Base-by-base conservation (phyloP, 176 grass and related monocot genomes). In the Oryza coarctata region DNA sequence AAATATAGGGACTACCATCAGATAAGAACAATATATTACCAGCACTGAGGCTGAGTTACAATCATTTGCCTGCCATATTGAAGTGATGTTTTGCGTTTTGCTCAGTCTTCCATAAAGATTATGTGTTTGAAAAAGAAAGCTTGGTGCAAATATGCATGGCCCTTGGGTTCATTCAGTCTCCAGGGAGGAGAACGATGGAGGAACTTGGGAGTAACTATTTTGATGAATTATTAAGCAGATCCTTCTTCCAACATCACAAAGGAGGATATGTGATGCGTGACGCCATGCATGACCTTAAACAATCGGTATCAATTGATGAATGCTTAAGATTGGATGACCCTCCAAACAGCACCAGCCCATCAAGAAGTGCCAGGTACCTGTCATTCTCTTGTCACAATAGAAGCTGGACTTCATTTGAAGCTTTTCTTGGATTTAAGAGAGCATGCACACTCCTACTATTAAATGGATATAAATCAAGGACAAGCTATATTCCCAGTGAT, bases 71-170 rank as follows among this genome's bases (percentile, higher is more conserved):
- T 43, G 32, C 87, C 68, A 58, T 86, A 52, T 41, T 97, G 45
- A 97, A 88, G 79, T 87, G 63, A 70, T 97, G 94, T 68, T 97
- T 94, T 87, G 89, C 77, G 63, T 94, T 97, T 76, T 97, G 89
- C 68, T 92, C 89, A 26, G 75, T 94, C 14, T 97, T 91, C 75
- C 89, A 87, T 34, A 97, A 97, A 89, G 89, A 97, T 73, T 91
- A 88, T 81, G 47, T 88, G 26, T 97, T 94, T 75, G 74, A 88
- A 41, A 94, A 84, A 49, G 49, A 32, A 67, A 86, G 2, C 4
- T 78, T 97, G 72, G 85, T 97, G 18, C 84, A 92, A 39, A 94
- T 94, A 15, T 97, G 94, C 91, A 89, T 94, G 76, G 87, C 89
- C 35, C 89, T 91, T 82, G 89, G 94, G 15, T 94, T 86, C 66